Conservation (phyloP, 2,329 filamentous ascomycete genomes). For the Thyridium curvatum region DNA sequence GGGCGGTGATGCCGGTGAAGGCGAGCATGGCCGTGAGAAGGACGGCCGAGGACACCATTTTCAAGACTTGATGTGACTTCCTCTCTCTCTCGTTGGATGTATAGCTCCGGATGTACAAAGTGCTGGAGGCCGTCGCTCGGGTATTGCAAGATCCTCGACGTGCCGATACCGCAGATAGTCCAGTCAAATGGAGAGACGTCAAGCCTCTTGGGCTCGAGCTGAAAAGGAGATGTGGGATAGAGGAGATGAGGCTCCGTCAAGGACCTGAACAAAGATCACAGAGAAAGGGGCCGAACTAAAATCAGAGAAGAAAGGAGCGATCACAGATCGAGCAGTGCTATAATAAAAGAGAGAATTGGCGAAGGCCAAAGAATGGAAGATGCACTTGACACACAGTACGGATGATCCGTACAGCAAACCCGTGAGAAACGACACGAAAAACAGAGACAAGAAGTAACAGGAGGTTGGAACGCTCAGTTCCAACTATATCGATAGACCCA, state of each 20-base stretch:
- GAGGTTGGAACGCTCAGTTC: neutral
- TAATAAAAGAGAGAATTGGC: conserved; percentile 9
- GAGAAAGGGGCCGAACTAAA: too few species aligned
- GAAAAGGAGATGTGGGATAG: too few species aligned
- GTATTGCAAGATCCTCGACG: too few species aligned
- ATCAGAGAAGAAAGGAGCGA: conserved; percentile 1
- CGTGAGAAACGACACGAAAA: too few species aligned
- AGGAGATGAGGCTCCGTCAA: neutral
- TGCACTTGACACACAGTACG: too few species aligned
- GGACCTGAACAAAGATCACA: too few species aligned
- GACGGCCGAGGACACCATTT: conserved; percentile 1
- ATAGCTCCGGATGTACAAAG: too few species aligned
- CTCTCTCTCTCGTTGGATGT: too few species aligned
- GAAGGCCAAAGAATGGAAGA: conserved; percentile 11
- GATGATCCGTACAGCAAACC: neutral
- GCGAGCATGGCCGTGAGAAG: neutral
- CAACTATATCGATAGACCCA: conserved; percentile 1
- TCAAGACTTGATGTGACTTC: neutral
- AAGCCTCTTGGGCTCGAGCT: neutral
- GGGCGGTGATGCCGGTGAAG: conserved; percentile 2
- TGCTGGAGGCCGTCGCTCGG: too few species aligned
- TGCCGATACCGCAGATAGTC: neutral
- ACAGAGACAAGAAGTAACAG: conserved; percentile 6
- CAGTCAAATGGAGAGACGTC: conserved; percentile 4
- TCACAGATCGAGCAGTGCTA: conserved; percentile 7